phyloP scores from a whole-genome alignment of 306 rosid genomes.

The Lathyrus sativus region DNA sequence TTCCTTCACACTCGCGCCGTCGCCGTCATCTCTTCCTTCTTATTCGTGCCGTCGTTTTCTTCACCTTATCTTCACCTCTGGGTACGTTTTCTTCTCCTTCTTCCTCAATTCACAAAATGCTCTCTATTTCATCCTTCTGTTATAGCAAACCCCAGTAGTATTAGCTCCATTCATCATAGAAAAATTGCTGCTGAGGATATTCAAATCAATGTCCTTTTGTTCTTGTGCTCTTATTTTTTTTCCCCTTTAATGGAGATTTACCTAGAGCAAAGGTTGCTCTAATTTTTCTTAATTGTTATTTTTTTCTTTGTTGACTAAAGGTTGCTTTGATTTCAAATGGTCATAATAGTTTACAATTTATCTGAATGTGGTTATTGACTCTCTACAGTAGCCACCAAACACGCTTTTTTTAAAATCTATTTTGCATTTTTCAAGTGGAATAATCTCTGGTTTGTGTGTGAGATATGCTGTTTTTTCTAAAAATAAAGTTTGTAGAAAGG shows the following conservation, averaged over 20 bases:
- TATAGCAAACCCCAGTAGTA: neutral
- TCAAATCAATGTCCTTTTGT: neutral
- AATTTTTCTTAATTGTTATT: neutral
- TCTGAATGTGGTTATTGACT: neutral
- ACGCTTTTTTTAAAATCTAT: too few relatives aligned
- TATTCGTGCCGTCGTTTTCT: too few relatives aligned
- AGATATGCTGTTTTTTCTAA: too few relatives aligned
- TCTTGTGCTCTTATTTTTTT: neutral
- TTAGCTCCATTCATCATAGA: neutral
- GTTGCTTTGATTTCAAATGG: constrained; percentile 24
- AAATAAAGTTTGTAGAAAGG: too few relatives aligned
- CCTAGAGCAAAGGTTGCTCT: neutral
- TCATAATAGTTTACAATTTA: neutral
- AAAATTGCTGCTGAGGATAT: neutral
- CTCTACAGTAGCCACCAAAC: too few relatives aligned
- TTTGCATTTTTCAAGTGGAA: too few relatives aligned
- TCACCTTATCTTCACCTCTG: neutral
- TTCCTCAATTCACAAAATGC: neutral
- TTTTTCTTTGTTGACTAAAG: neutral
- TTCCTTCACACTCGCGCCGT: too few relatives aligned
- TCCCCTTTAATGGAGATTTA: neutral
- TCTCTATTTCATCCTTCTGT: neutral
- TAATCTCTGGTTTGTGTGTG: too few relatives aligned
- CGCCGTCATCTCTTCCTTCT: too few relatives aligned
- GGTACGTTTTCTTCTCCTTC: neutral